A percentile compares a stretch with the other conserved stretches of the same genome.
phyloP scores from a whole-genome alignment of 2,329 filamentous ascomycete genomes.

The Fusarium sp. region DNA sequence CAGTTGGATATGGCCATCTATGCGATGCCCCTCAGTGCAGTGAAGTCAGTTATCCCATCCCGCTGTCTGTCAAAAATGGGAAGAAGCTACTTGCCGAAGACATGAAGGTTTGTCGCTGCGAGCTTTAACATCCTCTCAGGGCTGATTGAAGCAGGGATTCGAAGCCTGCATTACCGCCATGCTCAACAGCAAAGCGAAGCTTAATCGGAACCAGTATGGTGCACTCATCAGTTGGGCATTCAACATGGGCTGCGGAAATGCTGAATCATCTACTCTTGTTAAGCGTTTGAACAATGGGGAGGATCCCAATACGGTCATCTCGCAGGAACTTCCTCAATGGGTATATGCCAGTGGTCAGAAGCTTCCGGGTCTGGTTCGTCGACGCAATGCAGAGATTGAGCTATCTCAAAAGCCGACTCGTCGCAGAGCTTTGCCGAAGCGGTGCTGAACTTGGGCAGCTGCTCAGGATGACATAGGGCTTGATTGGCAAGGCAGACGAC shows the following conservation, averaged over 20 bases:
- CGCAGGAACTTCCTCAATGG: constrained; percentile 62
- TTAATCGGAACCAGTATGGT: constrained; percentile 64
- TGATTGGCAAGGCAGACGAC: too few relatives aligned
- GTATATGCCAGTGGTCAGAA: constrained; percentile 56
- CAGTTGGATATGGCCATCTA: constrained; percentile 64
- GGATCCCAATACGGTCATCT: constrained; percentile 52
- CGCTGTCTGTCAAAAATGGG: constrained; percentile 57
- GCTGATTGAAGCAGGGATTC: neutral
- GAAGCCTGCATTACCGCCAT: constrained; percentile 18
- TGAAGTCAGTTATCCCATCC: constrained; percentile 61
- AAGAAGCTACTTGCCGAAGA: constrained; percentile 53
- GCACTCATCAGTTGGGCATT: constrained; percentile 65
- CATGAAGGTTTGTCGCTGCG: constrained; percentile 11
- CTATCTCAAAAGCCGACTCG: constrained; percentile 44
- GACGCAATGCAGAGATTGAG: constrained; percentile 59
- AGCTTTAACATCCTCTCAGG: too few relatives aligned
- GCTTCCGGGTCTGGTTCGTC: constrained; percentile 56
- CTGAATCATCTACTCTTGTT: constrained; percentile 54
- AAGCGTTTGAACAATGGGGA: constrained; percentile 35
- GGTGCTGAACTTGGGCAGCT: neutral
- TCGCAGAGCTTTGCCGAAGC: constrained; percentile 25
- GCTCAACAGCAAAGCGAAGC: constrained; percentile 11
- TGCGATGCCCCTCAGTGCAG: constrained; percentile 57
- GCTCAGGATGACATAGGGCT: too few relatives aligned
- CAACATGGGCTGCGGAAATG: constrained; percentile 62